Percentiles rank a stretch among this genome's conserved stretches.
Conservation (phyloP, 1,284 basidiomycete species). For the Ganoderma resinaceum region DNA sequence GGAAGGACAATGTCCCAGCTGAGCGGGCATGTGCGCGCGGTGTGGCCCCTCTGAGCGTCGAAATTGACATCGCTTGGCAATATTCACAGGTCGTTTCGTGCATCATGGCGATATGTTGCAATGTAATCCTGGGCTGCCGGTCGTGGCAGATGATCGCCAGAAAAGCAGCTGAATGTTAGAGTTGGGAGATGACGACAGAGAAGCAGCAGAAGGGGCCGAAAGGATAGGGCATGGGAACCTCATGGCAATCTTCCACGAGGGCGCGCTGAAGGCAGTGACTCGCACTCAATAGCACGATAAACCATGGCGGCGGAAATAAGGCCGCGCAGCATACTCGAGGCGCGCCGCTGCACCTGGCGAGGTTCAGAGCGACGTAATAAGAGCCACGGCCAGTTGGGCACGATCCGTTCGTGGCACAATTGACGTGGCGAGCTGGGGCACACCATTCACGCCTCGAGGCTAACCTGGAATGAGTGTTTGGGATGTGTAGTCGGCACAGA, state of each 20-base stretch:
- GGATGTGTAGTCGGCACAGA: background rate
- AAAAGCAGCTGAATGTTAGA: background rate
- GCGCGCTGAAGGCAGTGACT: background rate
- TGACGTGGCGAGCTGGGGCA: background rate
- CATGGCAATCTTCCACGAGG: background rate
- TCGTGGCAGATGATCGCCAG: background rate
- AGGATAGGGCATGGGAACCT: background rate
- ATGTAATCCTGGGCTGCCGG: background rate
- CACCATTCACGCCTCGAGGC: background rate
- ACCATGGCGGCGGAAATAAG: slow-evolving; percentile 8
- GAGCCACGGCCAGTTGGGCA: background rate
- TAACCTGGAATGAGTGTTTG: background rate
- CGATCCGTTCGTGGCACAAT: background rate
- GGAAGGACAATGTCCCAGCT: background rate
- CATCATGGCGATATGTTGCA: background rate
- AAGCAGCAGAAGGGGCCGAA: background rate
- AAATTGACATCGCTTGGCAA: slow-evolving; percentile 19
- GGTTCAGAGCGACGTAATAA: slow-evolving; percentile 6
- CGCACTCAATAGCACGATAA: slow-evolving; percentile 4
- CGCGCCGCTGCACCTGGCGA: background rate
- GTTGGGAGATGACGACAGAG: slow-evolving; percentile 6
- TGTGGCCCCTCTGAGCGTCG: background rate
- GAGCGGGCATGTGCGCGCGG: slow-evolving; percentile 3
- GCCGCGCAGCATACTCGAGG: slow-evolving; percentile 5
- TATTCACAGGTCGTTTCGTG: background rate